phyloP scores from a whole-genome alignment of 768 basidiomycete species.

The Lactifluus echinatus region DNA sequence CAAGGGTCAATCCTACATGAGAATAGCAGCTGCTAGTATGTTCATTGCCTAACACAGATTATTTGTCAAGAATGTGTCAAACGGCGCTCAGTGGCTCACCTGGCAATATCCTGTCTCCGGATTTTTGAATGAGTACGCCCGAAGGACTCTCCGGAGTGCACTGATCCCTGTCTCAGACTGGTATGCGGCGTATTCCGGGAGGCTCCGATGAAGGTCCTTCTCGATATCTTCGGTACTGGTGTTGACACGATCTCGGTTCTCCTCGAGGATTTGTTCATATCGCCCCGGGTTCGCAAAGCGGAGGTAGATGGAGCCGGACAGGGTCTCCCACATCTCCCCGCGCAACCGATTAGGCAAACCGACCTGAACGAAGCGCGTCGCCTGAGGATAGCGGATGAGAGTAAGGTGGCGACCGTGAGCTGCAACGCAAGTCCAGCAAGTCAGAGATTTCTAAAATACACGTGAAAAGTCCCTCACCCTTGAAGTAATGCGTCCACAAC shows the following conservation, averaged over 20 bases:
- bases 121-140: constrained; percentile 93
- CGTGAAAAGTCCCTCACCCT: constrained; percentile 39
- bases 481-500: constrained; percentile 86
- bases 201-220: constrained; percentile 91
- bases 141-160: constrained; percentile 80
- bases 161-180: constrained; percentile 82
- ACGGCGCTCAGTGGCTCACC: constrained; percentile 31
- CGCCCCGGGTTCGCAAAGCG: constrained; percentile 81
- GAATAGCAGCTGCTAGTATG: constrained; percentile 89
- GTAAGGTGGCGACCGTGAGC: constrained; percentile 94
- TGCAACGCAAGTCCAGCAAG: constrained; percentile 28
- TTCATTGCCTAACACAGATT: constrained; percentile 73
- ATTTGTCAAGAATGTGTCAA: constrained; percentile 1
- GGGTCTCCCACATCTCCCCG: constrained; percentile 97
- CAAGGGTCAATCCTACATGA: constrained; percentile 50
- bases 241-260: constrained; percentile 68
- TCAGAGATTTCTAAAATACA: not conserved
- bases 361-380: constrained; percentile 94
- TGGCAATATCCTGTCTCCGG: constrained; percentile 95
- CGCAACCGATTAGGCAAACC: constrained; percentile 90
- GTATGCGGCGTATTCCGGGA: constrained; percentile 96
- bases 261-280: constrained; percentile 66
- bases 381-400: constrained; percentile 89
- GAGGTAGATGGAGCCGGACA: constrained; percentile 89
- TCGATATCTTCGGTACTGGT: constrained; percentile 98